Percentiles rank a stretch among this genome's conserved stretches.
phyloP scores from a whole-genome alignment of 768 basidiomycete genomes.

The Leucogyrophana mollusca region DNA sequence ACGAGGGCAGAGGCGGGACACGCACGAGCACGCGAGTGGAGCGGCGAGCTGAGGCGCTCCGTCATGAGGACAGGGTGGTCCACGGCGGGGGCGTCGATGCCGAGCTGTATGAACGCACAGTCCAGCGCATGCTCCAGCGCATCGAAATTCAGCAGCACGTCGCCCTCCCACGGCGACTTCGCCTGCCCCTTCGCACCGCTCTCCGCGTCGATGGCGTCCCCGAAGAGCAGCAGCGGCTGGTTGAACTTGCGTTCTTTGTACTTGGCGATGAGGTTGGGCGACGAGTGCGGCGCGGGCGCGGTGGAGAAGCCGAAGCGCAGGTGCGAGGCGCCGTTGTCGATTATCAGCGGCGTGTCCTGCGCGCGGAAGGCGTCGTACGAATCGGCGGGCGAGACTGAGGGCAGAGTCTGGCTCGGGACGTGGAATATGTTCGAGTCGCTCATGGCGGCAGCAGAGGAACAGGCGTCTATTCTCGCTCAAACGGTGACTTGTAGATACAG shows the following conservation, averaged over 20 bases:
- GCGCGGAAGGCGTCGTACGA: slow-evolving; percentile 53
- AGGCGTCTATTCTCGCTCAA: too few relatives aligned
- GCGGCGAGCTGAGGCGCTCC: slow-evolving; percentile 82
- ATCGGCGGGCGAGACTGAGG: slow-evolving; percentile 31
- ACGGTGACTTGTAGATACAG: too few relatives aligned
- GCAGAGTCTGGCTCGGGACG: too few relatives aligned
- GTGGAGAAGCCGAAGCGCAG: slow-evolving; percentile 84
- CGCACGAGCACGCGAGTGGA: slow-evolving; percentile 86
- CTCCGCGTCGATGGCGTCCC: slow-evolving; percentile 84
- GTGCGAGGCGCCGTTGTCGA: slow-evolving; percentile 86
- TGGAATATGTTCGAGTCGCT: slow-evolving; percentile 8
- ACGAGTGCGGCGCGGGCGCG: slow-evolving; percentile 51
- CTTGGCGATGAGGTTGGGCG: slow-evolving; percentile 74
- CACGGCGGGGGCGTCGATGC: slow-evolving; percentile 72
- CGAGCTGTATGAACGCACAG: slow-evolving; percentile 84
- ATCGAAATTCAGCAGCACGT: slow-evolving; percentile 89
- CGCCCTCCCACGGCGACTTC: slow-evolving; percentile 90
- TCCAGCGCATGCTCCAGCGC: slow-evolving; percentile 95
- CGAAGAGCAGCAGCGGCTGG: slow-evolving; percentile 82
- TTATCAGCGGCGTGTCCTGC: slow-evolving; percentile 64
- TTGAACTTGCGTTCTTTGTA: slow-evolving; percentile 90
- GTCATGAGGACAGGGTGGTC: slow-evolving; percentile 93
- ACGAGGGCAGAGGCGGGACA: not conserved
- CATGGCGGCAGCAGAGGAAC: too few relatives aligned
- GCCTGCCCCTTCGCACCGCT: slow-evolving; percentile 77